Evolutionary conservation across 192 early-diverging fungal species (phyloP).

Genomic region (Thoreauomyces humboldtii): DNA sequence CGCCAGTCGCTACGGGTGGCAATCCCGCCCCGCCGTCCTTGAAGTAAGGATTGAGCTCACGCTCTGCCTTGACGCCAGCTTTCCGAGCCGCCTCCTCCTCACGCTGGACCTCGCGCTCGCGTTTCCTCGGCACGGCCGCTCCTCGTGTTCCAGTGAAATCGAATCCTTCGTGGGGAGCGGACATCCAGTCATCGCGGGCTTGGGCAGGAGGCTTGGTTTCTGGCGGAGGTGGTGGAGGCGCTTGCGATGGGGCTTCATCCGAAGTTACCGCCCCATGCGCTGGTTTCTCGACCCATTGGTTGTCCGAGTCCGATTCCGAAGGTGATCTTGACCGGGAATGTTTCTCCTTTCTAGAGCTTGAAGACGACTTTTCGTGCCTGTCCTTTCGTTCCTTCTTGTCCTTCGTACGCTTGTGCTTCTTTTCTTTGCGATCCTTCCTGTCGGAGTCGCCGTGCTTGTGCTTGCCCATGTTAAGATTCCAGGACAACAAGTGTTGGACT

Average conservation of each 20-base stretch:
- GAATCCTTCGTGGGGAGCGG: not conserved
- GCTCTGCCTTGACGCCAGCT: constrained; percentile 27
- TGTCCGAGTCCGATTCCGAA: constrained; percentile 9
- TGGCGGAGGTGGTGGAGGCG: not conserved
- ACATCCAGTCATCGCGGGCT: constrained; percentile 40
- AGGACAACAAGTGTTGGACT: too few relatives aligned
- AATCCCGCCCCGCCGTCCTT: constrained; percentile 17
- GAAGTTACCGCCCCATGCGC: not conserved
- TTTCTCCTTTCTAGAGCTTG: constrained; percentile 35
- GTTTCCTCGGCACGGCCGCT: constrained; percentile 2
- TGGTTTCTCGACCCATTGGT: constrained; percentile 36
- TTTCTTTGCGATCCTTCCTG: constrained; percentile 7
- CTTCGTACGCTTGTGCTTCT: constrained; percentile 9
- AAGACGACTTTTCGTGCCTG: constrained; percentile 33
- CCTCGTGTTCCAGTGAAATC: constrained; percentile 5
- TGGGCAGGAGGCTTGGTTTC: too few relatives aligned
- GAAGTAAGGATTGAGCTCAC: constrained; percentile 46
- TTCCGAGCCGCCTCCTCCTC: constrained; percentile 18
- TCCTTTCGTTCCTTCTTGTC: constrained; percentile 16
- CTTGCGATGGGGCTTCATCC: not conserved
- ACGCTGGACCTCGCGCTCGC: constrained; percentile 21
- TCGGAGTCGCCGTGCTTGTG: not conserved
- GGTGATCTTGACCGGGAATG: constrained; percentile 2
- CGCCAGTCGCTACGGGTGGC: not conserved
- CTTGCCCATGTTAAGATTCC: too few relatives aligned